Percentiles rank a stretch among this genome's conserved stretches.
These are phyloP conservation scores for Discostella stelligera DNA, from an alignment of 352 stramenopile species.

Conservation along the genomic window DNA sequence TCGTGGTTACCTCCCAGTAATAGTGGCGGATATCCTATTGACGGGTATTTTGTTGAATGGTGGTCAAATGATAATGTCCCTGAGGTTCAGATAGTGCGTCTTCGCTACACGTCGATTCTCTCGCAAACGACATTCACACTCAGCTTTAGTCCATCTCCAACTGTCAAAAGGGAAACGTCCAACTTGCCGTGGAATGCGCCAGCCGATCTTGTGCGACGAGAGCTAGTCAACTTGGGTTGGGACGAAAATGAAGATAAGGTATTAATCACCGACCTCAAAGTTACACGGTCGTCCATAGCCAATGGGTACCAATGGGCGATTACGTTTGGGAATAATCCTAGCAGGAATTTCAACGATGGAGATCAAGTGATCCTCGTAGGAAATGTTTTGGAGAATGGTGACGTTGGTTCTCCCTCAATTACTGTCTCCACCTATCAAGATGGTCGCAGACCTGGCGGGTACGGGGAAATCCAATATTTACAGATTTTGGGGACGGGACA, in stretches of 20 bases:
- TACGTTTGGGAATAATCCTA: constrained; percentile 77
- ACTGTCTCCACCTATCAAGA: constrained; percentile 54
- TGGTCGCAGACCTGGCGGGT: constrained; percentile 44
- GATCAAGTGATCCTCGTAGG: constrained; percentile 56
- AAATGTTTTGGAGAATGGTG: constrained; percentile 52
- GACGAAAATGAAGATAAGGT: constrained; percentile 62
- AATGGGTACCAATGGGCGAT: constrained; percentile 85
- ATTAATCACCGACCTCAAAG: constrained; percentile 57
- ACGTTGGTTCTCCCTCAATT: constrained; percentile 53
- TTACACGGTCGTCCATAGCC: constrained; percentile 78
- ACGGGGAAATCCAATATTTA: constrained; percentile 61
- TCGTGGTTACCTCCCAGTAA: constrained; percentile 84
- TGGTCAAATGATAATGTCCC: constrained; percentile 60
- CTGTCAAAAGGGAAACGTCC: constrained; percentile 70
- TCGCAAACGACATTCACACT: constrained; percentile 75
- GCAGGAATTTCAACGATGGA: constrained; percentile 56
- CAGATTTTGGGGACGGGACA: constrained; percentile 52
- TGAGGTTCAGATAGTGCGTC: constrained; percentile 85
- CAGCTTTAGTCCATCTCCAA: constrained; percentile 82
- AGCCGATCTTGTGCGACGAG: constrained; percentile 85
- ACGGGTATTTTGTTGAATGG: constrained; percentile 93
- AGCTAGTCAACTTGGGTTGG: constrained; percentile 87
- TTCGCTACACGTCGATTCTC: constrained; percentile 83
- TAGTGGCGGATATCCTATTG: constrained; percentile 87
- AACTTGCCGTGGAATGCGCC: constrained; percentile 83